These are phyloP conservation scores for Ogataea ramenticola DNA, from an alignment of 805 yeast species.

Conservation along the genomic window DNA sequence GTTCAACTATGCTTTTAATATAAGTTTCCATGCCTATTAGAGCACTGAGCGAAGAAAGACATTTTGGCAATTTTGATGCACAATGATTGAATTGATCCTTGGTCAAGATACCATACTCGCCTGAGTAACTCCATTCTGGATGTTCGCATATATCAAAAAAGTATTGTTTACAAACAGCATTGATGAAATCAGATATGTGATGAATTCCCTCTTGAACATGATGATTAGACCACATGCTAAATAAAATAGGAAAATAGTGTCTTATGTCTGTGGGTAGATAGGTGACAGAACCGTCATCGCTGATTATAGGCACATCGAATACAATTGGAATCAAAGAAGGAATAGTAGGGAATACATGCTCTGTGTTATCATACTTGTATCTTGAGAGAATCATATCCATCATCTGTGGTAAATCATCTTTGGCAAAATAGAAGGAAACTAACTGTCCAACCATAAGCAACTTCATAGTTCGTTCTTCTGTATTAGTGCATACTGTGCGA, in stretches of 20 bases:
- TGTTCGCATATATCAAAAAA: slow-evolving; percentile 27
- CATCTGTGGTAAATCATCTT: slow-evolving; percentile 38
- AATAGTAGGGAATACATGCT: slow-evolving; percentile 44
- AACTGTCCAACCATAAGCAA: slow-evolving; percentile 45
- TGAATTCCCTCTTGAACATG: slow-evolving; percentile 45
- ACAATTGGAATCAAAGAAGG: slow-evolving; percentile 45
- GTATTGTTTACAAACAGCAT: slow-evolving; percentile 48
- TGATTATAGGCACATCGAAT: slow-evolving; percentile 21
- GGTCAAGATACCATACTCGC: slow-evolving; percentile 57
- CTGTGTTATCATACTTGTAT: slow-evolving; percentile 46
- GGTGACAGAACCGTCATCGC: slow-evolving; percentile 7
- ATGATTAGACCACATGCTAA: slow-evolving; percentile 64
- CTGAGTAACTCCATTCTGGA: slow-evolving; percentile 27
- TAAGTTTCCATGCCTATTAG: neutral
- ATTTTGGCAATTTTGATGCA: slow-evolving; percentile 5
- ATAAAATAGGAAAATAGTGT: slow-evolving; percentile 55
- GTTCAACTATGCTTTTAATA: slow-evolving; percentile 10
- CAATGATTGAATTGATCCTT: slow-evolving; percentile 53
- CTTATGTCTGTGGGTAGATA: slow-evolving; percentile 26
- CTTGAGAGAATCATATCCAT: slow-evolving; percentile 45
- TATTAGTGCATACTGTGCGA: slow-evolving; percentile 39
- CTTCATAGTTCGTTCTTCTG: slow-evolving; percentile 40
- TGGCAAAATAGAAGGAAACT: slow-evolving; percentile 48
- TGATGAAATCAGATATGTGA: slow-evolving; percentile 57
- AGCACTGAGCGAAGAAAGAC: no score